phyloP scores from a whole-genome alignment of 768 basidiomycete species.

The Psilocybe cubensis region DNA sequence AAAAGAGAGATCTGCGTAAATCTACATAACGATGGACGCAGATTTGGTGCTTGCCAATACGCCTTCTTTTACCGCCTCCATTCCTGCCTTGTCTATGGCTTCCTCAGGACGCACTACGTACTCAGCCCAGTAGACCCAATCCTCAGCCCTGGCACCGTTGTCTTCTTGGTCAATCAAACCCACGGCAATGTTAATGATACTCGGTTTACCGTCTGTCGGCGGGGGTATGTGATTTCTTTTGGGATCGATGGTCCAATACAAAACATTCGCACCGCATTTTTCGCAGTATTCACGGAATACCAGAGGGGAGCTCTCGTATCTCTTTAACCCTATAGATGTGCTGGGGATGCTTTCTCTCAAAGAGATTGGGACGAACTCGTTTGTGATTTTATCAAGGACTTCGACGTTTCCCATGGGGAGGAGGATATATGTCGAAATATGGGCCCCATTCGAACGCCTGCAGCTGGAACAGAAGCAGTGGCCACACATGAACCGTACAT shows the following conservation, averaged over 20 bases:
- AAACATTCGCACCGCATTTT: conserved; percentile 22
- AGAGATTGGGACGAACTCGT: conserved; percentile 16
- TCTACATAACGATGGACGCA: too few relatives aligned
- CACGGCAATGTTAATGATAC: conserved; percentile 10
- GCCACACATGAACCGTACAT: conserved; percentile 6
- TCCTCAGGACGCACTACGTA: conserved; percentile 18
- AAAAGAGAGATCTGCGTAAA: too few relatives aligned
- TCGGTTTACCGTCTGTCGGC: conserved; percentile 8
- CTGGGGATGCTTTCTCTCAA: conserved; percentile 1
- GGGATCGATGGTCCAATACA: conserved; percentile 17
- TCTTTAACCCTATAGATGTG: conserved; percentile 10
- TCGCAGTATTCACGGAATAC: conserved; percentile 21
- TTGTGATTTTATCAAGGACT: conserved; percentile 20
- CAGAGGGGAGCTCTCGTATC: conserved; percentile 18
- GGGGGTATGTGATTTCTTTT: conserved; percentile 1
- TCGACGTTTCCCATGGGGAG: conserved; percentile 20
- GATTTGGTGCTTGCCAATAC: conserved; percentile 1
- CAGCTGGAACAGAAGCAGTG: conserved; percentile 14
- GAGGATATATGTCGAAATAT: conserved; percentile 30
- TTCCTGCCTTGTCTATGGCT: conserved; percentile 15
- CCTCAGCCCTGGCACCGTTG: conserved; percentile 20
- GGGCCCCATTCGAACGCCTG: conserved; percentile 25
- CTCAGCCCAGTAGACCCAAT: conserved; percentile 21
- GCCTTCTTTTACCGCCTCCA: conserved; percentile 17
- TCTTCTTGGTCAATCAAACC: conserved; percentile 21